phyloP scores from a whole-genome alignment of 2,329 filamentous ascomycete species.

The Cercospora sp. region DNA sequence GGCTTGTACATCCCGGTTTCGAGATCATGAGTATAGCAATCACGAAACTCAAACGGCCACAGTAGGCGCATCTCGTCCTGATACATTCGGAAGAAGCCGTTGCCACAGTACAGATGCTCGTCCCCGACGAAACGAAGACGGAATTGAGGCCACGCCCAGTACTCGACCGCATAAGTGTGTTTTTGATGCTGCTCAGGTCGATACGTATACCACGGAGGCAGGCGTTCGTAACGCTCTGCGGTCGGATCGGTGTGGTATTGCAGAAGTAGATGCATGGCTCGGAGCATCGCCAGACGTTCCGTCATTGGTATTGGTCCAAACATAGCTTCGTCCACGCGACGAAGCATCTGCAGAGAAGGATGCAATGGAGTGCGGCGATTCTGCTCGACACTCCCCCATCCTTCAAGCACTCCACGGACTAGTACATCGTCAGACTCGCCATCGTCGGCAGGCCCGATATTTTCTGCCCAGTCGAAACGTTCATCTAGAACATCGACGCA shows the following conservation, averaged over 20 bases:
- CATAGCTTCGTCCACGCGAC: background rate
- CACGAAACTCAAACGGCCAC: background rate
- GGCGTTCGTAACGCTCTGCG: background rate
- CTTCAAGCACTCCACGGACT: background rate
- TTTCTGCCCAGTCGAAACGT: background rate
- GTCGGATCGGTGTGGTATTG: background rate
- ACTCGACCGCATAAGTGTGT: background rate
- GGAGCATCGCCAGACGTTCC: background rate
- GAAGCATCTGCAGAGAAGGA: background rate
- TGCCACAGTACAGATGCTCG: background rate
- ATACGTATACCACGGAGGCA: background rate
- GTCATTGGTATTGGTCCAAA: background rate
- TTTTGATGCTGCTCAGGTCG: background rate
- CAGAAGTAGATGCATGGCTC: background rate
- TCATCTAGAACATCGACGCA: background rate
- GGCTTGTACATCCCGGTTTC: background rate
- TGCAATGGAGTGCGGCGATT: background rate
- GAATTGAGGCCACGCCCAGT: background rate
- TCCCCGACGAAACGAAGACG: background rate
- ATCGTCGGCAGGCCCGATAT: background rate
- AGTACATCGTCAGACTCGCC: background rate
- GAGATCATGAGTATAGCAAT: background rate
- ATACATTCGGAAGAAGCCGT: background rate
- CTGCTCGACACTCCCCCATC: background rate
- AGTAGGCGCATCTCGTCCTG: background rate